Percentiles rank a stretch among this genome's conserved stretches.
Evolutionary conservation across 176 grass and related monocot species (phyloP).

Genomic region (Pontederia crassipes): DNA sequence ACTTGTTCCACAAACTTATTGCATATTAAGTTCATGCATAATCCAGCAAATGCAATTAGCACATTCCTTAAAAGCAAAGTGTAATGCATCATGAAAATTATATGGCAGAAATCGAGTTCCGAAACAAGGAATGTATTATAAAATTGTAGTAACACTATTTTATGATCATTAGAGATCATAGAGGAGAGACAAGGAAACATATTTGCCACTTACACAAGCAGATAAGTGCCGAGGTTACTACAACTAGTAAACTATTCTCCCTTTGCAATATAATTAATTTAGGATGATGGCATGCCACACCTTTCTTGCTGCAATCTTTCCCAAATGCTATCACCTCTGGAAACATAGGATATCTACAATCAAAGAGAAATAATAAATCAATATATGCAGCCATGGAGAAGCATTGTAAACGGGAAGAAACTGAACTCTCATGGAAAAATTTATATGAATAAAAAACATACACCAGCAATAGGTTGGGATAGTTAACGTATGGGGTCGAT

Average conservation of each 20-base stretch:
- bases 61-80: no score
- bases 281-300: constrained; percentile 84
- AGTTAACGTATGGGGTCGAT: constrained; percentile 31
- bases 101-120: no score
- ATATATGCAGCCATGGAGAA: background rate
- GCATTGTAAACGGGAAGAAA: background rate
- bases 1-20: no score
- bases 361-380: constrained; percentile 10
- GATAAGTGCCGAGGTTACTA: constrained; percentile 48
- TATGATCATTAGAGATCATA: no score
- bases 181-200: no score
- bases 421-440: background rate
- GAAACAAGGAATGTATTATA: no score
- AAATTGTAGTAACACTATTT: no score
- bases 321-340: constrained; percentile 81
- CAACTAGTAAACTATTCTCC: constrained; percentile 47
- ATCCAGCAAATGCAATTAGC: no score
- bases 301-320: constrained; percentile 77
- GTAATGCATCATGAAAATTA: no score
- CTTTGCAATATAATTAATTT: constrained; percentile 79
- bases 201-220: no score
- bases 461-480: constrained; percentile 64
- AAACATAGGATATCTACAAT: constrained; percentile 60
- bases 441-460: constrained; percentile 26
- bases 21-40: no score